Evolutionary conservation across 345 rosid genomes (phyloP), one percentile per base, ranked within the genome.

Genomic region (Eucalyptus tenuipes): DNA sequence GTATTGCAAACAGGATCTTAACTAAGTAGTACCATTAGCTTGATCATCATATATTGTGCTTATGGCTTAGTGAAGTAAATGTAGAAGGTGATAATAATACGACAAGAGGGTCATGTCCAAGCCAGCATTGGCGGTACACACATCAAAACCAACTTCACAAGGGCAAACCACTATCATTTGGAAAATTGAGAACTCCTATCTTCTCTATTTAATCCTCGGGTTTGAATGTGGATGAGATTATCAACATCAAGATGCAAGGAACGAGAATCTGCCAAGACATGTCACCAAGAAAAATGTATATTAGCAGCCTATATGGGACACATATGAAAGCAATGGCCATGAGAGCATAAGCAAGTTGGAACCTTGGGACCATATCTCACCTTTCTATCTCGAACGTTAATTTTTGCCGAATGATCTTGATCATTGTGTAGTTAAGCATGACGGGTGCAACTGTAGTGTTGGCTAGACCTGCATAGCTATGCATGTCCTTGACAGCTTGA

Each of bases 221-320:
- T 55, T 55, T 2, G 13, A 24, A 55, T 55, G 61, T 1, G 5
- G 27, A 55, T 55, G 61, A 55, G 29, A 57, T 57, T 10, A 24
- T 24, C 6, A 57, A 12, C 31, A 27, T 13, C 3, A 59, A 0
- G 31, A 59, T 29, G 31, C 15, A 59, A 3, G 10, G 68, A 59
- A 27, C 4, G 2, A 59, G 31, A 59, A 59, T 59, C 2, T 27
- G 16, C 68, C 68, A 59, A 27, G 68, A 2, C 68, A 59, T 59
- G 68, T 59, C 15, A 27, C 68, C 31, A 59, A 27, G 68, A 3
- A 59, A 25, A 59, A 59, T 27, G 31, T 59, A 27, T 2, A 27
- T 12, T 2, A 59, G 16, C 15, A 59, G 8, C 0, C 16, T 1
- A 13, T 1, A 27, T 2, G 1, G 0, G 15, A 59, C 33, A 1